Percentiles rank a stretch among this genome's conserved stretches.
These are phyloP conservation scores for Colletotrichum truncatum DNA, from an alignment of 2,329 filamentous ascomycete genomes.

Conservation along the genomic window DNA sequence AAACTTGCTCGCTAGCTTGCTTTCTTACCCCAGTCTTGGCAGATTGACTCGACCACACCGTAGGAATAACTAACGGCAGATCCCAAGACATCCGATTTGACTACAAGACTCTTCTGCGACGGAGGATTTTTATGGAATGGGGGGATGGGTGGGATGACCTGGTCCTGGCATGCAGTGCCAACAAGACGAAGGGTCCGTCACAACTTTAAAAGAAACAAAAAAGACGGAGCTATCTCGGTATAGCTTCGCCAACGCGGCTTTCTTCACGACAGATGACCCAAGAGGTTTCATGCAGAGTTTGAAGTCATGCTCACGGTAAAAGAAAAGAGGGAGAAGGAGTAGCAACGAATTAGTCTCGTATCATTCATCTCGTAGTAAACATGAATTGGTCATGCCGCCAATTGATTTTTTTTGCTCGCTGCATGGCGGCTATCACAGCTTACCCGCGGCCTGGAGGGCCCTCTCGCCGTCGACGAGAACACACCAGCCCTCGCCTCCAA, in stretches of 20 bases:
- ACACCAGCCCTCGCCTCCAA: conserved; percentile 83
- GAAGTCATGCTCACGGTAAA: background rate
- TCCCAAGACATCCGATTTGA: background rate
- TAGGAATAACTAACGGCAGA: background rate
- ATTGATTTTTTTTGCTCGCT: background rate
- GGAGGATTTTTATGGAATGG: background rate
- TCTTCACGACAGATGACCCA: conserved; percentile 8
- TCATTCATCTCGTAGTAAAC: background rate
- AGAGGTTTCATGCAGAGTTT: background rate
- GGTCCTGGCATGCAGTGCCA: background rate
- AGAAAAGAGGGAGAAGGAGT: too few species aligned
- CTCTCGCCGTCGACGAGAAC: conserved; percentile 84
- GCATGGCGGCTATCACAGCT: conserved; percentile 46
- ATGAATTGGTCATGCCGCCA: background rate
- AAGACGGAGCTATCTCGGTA: conserved; percentile 21
- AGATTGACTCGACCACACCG: conserved; percentile 1
- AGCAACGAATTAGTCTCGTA: too few species aligned
- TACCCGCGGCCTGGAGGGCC: conserved; percentile 65
- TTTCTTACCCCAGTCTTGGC: conserved; percentile 12
- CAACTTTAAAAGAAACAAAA: conserved; percentile 1
- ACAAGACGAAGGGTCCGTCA: background rate
- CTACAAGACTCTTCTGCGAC: background rate
- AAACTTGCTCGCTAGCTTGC: background rate
- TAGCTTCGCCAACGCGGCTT: conserved; percentile 11
- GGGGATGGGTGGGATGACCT: background rate